Evolutionary conservation across 2,329 filamentous ascomycete genomes (phyloP).

Genomic region (Geoglossum cookeanum): DNA sequence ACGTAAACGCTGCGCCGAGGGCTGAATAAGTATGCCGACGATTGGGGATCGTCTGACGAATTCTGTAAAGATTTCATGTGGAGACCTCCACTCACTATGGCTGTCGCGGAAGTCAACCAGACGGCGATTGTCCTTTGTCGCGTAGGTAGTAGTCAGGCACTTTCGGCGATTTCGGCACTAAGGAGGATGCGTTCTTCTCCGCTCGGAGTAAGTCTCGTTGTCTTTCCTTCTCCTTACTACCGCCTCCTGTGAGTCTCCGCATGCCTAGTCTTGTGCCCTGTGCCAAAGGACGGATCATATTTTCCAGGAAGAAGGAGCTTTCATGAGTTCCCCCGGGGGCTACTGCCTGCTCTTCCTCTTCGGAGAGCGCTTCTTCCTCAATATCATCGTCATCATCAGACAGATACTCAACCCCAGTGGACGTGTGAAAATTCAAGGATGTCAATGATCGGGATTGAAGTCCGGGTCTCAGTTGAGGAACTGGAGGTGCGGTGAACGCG

Average conservation of each 20-base stretch:
- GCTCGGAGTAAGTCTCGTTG: constrained; percentile 21
- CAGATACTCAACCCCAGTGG: constrained; percentile 38
- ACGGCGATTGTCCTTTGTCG: background rate
- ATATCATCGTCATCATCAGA: constrained; percentile 57
- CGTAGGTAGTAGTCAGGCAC: constrained; percentile 26
- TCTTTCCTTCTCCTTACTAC: constrained; percentile 19
- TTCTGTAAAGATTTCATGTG: background rate
- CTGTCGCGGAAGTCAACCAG: background rate
- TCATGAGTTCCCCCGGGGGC: constrained; percentile 2
- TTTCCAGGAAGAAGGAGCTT: constrained; percentile 37
- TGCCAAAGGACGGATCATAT: constrained; percentile 39
- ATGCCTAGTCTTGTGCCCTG: constrained; percentile 40
- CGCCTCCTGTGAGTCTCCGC: constrained; percentile 41
- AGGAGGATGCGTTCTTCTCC: constrained; percentile 15
- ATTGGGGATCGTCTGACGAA: too few species aligned
- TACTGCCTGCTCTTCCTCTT: constrained; percentile 44
- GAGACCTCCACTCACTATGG: background rate
- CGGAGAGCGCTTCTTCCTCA: constrained; percentile 52
- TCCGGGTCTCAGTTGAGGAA: constrained; percentile 33
- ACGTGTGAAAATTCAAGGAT: constrained; percentile 39
- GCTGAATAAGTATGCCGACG: too few species aligned
- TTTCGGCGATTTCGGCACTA: constrained; percentile 28
- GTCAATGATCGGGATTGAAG: constrained; percentile 72
- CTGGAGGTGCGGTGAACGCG: constrained; percentile 23
- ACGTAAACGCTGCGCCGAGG: too few species aligned